Percentiles rank a stretch among this genome's conserved stretches.
These are phyloP conservation scores for Parascedosporium putredinis DNA, from an alignment of 2,329 filamentous ascomycete species.

Conservation along the genomic window DNA sequence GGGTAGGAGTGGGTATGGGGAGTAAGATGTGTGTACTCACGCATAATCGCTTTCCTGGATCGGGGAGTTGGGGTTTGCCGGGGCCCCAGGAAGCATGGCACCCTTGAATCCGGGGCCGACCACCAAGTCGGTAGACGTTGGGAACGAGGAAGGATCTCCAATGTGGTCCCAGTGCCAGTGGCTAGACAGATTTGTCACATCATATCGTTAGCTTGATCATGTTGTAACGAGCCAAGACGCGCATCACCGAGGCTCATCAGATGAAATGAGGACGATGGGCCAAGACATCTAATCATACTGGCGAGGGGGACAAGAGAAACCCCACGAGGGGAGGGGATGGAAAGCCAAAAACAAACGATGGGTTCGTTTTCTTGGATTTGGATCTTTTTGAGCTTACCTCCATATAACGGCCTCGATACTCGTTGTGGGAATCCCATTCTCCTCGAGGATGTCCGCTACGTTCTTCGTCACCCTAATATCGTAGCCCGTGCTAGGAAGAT, in stretches of 20 bases:
- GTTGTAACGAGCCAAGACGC: too few species aligned
- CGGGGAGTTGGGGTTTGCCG: slow-evolving; percentile 23
- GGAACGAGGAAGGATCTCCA: slow-evolving; percentile 38
- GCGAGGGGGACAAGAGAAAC: too few species aligned
- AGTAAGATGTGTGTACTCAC: slow-evolving; percentile 12
- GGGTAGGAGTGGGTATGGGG: neutral
- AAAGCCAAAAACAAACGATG: too few species aligned
- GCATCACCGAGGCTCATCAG: too few species aligned
- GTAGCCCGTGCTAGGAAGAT: slow-evolving; percentile 18
- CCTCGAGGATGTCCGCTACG: slow-evolving; percentile 16
- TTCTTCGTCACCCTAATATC: slow-evolving; percentile 17
- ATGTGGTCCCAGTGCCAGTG: slow-evolving; percentile 43
- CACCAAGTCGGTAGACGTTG: slow-evolving; percentile 31
- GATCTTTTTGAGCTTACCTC: slow-evolving; percentile 7
- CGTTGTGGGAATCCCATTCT: slow-evolving; percentile 8
- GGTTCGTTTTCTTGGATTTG: too few species aligned
- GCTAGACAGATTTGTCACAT: slow-evolving; percentile 19
- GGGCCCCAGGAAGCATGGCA: slow-evolving; percentile 35
- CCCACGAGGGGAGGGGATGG: too few species aligned
- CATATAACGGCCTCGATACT: slow-evolving; percentile 11
- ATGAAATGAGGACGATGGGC: too few species aligned
- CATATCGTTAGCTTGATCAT: too few species aligned
- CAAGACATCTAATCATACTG: too few species aligned
- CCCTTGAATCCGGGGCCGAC: slow-evolving; percentile 42
- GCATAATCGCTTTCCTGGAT: slow-evolving; percentile 25